Conservation (phyloP, 225 moss, liverwort and hornwort species). For the Physcomitrellopsis africana region DNA sequence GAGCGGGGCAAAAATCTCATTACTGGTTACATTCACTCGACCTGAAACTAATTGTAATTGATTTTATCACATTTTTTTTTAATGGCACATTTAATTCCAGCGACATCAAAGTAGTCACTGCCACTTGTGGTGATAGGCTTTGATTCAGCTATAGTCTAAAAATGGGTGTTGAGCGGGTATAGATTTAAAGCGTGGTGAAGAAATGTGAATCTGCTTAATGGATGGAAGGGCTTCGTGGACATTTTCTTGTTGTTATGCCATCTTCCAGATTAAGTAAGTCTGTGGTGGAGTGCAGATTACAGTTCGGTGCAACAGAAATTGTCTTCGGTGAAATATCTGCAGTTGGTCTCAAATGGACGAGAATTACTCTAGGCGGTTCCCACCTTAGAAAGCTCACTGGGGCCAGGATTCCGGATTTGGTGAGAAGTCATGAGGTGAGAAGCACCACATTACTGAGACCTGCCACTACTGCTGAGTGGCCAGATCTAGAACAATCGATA, state of each 20-base stretch:
- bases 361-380: background rate
- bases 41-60: background rate
- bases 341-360: no score
- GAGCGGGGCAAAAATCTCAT: background rate
- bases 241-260: no score
- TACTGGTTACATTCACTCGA: background rate
- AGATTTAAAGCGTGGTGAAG: no score
- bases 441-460: background rate
- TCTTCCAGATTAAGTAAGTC: no score
- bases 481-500: background rate
- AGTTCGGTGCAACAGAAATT: no score
- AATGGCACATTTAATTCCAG: no score
- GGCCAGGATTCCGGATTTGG: background rate
- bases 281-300: no score
- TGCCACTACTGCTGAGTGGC: background rate
- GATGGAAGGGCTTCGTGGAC: no score
- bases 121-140: background rate
- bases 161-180: no score
- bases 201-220: background rate
- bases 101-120: no score
- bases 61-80: no score
- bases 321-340: no score
- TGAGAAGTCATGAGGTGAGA: background rate
- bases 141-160: background rate
- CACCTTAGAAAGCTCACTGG: background rate